phyloP scores from a whole-genome alignment of 768 basidiomycete species.

The Suillus occidentalis region DNA sequence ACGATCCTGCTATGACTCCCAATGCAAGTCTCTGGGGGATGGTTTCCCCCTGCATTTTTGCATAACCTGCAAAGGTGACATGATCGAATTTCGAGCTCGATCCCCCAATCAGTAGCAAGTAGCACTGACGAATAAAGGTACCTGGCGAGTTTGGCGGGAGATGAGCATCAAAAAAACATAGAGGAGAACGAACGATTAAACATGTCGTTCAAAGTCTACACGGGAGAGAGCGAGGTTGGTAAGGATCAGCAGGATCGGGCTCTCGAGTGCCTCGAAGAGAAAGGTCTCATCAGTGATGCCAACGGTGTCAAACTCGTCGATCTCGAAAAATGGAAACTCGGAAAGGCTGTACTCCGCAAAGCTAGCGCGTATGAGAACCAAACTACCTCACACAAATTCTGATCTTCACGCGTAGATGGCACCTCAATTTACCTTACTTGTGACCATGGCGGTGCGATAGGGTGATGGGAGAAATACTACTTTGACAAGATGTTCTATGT shows the following conservation, averaged over 20 bases:
- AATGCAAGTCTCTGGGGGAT: too few species aligned
- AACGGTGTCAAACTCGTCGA: slow-evolving; percentile 87
- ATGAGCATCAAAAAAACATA: too few species aligned
- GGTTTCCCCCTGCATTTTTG: too few species aligned
- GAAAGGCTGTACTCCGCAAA: slow-evolving; percentile 88
- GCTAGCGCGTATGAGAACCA: slow-evolving; percentile 48
- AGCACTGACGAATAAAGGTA: too few species aligned
- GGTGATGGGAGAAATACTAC: slow-evolving; percentile 89
- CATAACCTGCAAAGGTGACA: too few species aligned
- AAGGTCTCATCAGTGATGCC: slow-evolving; percentile 72
- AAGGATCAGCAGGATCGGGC: slow-evolving; percentile 76
- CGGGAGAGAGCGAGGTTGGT: too few species aligned
- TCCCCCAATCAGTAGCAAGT: too few species aligned
- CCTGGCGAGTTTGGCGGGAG: too few species aligned
- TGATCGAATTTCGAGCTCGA: too few species aligned
- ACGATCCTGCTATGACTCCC: too few species aligned
- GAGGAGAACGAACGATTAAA: too few species aligned
- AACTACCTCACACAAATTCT: neutral
- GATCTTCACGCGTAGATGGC: slow-evolving; percentile 56
- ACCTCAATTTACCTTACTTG: slow-evolving; percentile 94
- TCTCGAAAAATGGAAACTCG: slow-evolving; percentile 86
- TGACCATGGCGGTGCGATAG: slow-evolving; percentile 91
- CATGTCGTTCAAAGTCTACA: too few species aligned
- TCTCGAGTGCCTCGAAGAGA: slow-evolving; percentile 62
- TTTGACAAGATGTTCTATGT: slow-evolving; percentile 95